These are phyloP conservation scores for Paramyrothecium sp. DNA, from an alignment of 2,329 filamentous ascomycete species.

Conservation along the genomic window DNA sequence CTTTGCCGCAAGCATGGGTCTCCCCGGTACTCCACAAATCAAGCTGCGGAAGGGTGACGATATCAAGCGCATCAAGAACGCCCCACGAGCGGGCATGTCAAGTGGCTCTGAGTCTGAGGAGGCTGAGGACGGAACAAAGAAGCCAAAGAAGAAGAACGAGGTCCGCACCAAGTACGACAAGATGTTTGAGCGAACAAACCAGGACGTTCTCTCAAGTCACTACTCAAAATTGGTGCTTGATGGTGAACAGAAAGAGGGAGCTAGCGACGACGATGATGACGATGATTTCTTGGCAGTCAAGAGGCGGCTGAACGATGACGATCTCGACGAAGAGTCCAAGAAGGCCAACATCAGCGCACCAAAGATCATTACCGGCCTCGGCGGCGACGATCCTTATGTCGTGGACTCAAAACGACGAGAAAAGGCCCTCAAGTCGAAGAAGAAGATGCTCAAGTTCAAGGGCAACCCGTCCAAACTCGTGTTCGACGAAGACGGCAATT, in stretches of 20 bases:
- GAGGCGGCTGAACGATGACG: slow-evolving; percentile 74
- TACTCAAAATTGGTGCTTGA: slow-evolving; percentile 82
- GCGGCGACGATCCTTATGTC: slow-evolving; percentile 71
- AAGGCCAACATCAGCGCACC: slow-evolving; percentile 39
- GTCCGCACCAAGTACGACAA: slow-evolving; percentile 94
- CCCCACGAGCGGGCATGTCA: slow-evolving; percentile 65
- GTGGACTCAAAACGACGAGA: slow-evolving; percentile 94
- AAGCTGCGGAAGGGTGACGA: slow-evolving; percentile 91
- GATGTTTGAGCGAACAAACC: slow-evolving; percentile 97
- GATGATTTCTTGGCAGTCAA: slow-evolving; percentile 88
- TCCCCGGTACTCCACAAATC: slow-evolving; percentile 89
- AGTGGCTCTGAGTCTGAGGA: slow-evolving; percentile 58
- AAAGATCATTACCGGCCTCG: slow-evolving; percentile 65
- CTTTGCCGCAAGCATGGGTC: slow-evolving; percentile 79
- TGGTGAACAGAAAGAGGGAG: slow-evolving; percentile 36
- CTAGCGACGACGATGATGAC: slow-evolving; percentile 61
- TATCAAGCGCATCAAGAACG: slow-evolving; percentile 84
- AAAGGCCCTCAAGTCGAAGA: slow-evolving; percentile 93
- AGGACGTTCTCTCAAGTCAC: slow-evolving; percentile 91
- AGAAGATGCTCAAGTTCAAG: slow-evolving; percentile 88
- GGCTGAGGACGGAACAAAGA: slow-evolving; percentile 50
- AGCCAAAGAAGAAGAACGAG: slow-evolving; percentile 63
- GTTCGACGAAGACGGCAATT: slow-evolving; percentile 87
- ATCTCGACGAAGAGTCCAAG: slow-evolving; percentile 51
- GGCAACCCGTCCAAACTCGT: slow-evolving; percentile 81